Conservation (phyloP, 2,329 filamentous ascomycete genomes). For the Fonsecaea pedrosoi region DNA sequence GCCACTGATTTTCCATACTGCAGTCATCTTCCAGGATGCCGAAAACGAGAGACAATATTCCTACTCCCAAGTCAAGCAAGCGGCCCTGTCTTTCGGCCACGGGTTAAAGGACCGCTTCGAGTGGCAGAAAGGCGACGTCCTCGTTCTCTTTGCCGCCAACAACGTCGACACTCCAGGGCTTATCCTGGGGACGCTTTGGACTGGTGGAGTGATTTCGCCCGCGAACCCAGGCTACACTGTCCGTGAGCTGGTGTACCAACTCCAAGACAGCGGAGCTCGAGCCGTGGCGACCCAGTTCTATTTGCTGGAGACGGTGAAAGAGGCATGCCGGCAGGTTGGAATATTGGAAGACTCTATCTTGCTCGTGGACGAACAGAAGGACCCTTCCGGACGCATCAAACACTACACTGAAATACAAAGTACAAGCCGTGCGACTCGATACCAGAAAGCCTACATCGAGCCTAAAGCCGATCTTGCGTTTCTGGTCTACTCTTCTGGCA, state of each 20-base stretch:
- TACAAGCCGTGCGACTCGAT: slow-evolving; percentile 59
- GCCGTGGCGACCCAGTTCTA: slow-evolving; percentile 74
- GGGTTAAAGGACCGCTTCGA: slow-evolving; percentile 41
- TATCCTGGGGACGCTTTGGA: slow-evolving; percentile 80
- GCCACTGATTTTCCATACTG: too few species aligned
- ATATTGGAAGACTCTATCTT: slow-evolving; percentile 75
- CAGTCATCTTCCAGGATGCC: too few species aligned
- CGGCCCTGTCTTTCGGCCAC: not conserved
- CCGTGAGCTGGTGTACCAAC: slow-evolving; percentile 81
- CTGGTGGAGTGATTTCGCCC: slow-evolving; percentile 79
- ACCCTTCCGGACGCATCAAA: slow-evolving; percentile 57
- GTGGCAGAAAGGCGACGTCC: slow-evolving; percentile 82
- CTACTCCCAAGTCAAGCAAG: too few species aligned
- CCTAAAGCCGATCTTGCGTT: slow-evolving; percentile 78
- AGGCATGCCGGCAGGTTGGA: slow-evolving; percentile 72
- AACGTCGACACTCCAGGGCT: slow-evolving; percentile 52
- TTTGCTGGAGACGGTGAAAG: slow-evolving; percentile 67
- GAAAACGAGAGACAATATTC: too few species aligned
- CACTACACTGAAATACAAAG: slow-evolving; percentile 63
- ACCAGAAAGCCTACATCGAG: slow-evolving; percentile 67
- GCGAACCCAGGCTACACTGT: slow-evolving; percentile 85
- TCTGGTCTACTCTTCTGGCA: slow-evolving; percentile 86
- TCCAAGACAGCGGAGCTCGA: slow-evolving; percentile 76
- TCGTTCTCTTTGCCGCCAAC: slow-evolving; percentile 83
- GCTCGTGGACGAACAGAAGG: slow-evolving; percentile 66